Percentiles rank a stretch among this genome's conserved stretches.
Conservation (phyloP, 1,284 basidiomycete genomes). For the Apiotrichum gracile region DNA sequence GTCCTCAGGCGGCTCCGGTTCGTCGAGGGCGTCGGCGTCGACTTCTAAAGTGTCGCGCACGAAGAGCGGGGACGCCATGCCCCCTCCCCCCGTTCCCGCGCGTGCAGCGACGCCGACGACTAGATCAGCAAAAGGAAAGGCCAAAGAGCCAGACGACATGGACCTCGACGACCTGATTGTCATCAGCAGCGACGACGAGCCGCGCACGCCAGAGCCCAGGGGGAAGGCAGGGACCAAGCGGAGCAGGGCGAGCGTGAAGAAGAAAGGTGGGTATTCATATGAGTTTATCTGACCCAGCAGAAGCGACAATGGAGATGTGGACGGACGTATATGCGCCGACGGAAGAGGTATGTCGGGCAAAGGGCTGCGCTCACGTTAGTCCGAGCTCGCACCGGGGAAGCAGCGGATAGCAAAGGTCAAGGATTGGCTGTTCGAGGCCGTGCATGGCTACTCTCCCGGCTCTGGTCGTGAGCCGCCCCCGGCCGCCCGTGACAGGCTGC, state of each 20-base stretch:
- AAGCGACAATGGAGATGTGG: constrained; percentile 55
- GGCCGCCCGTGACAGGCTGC: constrained; percentile 55
- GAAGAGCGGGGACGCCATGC: constrained; percentile 5
- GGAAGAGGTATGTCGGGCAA: constrained; percentile 52
- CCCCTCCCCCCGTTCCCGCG: constrained; percentile 8
- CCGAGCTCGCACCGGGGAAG: constrained; percentile 80
- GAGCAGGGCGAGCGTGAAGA: too few relatives aligned
- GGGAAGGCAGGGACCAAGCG: too few relatives aligned
- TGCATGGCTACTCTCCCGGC: constrained; percentile 51
- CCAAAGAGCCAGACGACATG: too few relatives aligned
- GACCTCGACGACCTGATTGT: too few relatives aligned
- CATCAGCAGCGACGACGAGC: too few relatives aligned
- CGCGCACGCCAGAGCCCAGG: too few relatives aligned
- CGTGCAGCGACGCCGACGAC: too few relatives aligned
- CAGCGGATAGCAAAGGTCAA: constrained; percentile 79
- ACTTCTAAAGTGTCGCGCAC: not conserved
- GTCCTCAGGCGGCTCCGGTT: not conserved
- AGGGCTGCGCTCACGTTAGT: constrained; percentile 47
- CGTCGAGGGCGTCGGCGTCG: not conserved
- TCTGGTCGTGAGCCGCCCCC: constrained; percentile 22
- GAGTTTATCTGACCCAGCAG: too few relatives aligned
- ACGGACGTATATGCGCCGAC: constrained; percentile 68
- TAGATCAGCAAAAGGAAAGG: too few relatives aligned
- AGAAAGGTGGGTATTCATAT: too few relatives aligned
- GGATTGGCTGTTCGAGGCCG: constrained; percentile 76